These are phyloP conservation scores for Boletus rubescentipes DNA, from an alignment of 768 basidiomycete genomes.

Conservation along the genomic window DNA sequence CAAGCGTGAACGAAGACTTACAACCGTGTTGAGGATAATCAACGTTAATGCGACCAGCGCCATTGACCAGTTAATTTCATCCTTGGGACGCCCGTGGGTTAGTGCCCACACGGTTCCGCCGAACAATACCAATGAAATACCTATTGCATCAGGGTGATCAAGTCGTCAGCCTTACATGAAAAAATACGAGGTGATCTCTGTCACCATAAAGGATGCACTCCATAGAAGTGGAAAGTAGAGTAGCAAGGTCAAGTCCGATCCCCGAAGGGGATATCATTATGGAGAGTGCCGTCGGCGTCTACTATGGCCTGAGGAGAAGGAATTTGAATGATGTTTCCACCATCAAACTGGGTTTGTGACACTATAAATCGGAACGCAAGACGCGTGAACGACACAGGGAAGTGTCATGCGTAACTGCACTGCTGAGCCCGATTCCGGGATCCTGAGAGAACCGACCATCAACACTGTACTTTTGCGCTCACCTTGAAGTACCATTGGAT, in stretches of 20 bases:
- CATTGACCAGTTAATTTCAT: constrained; percentile 24
- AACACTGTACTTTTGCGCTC: background rate
- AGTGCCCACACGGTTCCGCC: constrained; percentile 27
- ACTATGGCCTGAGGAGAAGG: background rate
- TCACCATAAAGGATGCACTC: constrained; percentile 27
- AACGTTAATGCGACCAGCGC: constrained; percentile 21
- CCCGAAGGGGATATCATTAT: constrained; percentile 4
- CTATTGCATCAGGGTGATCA: background rate
- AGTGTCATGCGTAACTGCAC: no score
- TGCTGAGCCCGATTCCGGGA: background rate
- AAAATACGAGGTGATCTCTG: background rate
- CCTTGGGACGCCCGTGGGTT: constrained; percentile 9
- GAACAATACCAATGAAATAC: constrained; percentile 23
- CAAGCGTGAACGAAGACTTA: background rate
- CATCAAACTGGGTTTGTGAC: background rate
- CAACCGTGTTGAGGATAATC: constrained; percentile 21
- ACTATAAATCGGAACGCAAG: background rate
- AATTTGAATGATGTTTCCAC: background rate
- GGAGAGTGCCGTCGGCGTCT: background rate
- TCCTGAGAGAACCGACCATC: background rate
- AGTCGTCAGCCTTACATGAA: background rate
- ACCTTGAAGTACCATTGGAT: background rate
- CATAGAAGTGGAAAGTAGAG: constrained; percentile 17
- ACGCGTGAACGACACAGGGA: background rate
- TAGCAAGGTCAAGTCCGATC: constrained; percentile 9